These are phyloP conservation scores for Pseudocercospora musae DNA, from an alignment of 2,329 filamentous ascomycete species.

Conservation along the genomic window DNA sequence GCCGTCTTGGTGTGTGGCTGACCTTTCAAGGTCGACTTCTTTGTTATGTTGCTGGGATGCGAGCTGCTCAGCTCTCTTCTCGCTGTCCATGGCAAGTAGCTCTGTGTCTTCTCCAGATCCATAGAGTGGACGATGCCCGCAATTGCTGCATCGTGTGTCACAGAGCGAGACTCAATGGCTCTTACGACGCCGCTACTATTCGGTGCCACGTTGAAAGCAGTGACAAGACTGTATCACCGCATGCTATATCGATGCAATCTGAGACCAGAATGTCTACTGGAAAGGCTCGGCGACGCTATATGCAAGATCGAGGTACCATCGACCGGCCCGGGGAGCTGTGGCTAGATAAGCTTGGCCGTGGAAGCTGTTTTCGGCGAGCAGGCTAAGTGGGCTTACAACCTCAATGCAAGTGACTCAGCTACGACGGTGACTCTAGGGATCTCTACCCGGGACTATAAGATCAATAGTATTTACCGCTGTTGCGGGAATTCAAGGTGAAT, in stretches of 20 bases:
- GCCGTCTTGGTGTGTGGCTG: conserved; percentile 4
- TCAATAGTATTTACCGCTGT: background rate
- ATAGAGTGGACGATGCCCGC: background rate
- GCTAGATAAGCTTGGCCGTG: background rate
- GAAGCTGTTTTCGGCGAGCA: background rate
- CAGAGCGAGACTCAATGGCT: background rate
- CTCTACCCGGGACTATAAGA: background rate
- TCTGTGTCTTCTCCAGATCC: background rate
- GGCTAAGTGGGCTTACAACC: background rate
- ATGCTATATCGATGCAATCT: background rate
- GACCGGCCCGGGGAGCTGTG: background rate
- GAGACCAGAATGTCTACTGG: background rate
- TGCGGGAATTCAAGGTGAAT: background rate
- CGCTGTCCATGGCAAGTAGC: background rate
- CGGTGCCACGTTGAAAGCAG: background rate
- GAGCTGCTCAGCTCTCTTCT: background rate
- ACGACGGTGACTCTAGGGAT: background rate
- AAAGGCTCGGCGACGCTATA: background rate
- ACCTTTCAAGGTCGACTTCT: conserved; percentile 7
- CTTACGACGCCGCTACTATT: background rate
- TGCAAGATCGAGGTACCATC: background rate
- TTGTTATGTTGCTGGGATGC: background rate
- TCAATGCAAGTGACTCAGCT: background rate
- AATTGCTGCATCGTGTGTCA: background rate
- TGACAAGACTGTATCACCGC: background rate